Conservation (phyloP, 257 asterid genomes). For the Marsdenia floribunda region DNA sequence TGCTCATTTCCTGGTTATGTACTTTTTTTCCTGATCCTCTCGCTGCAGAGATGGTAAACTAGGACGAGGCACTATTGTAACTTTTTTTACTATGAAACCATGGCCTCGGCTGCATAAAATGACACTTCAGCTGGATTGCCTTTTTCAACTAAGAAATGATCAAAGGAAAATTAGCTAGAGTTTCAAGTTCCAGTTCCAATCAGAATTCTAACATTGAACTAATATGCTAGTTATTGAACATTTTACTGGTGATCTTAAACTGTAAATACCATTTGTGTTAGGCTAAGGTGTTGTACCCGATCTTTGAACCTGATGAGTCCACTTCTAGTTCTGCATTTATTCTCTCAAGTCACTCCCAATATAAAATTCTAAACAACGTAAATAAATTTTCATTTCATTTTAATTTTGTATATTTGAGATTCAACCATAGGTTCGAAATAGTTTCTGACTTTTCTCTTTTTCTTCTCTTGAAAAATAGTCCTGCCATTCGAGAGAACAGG, state of each 20-base stretch:
- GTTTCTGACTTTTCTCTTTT: slow-evolving; percentile 5
- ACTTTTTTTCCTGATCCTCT: neutral
- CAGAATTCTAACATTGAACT: neutral
- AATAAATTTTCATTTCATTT: neutral
- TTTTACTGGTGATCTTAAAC: neutral
- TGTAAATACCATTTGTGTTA: neutral
- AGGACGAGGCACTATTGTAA: neutral
- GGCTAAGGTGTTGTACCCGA: neutral
- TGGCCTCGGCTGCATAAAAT: neutral
- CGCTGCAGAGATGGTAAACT: neutral
- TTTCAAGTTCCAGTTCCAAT: neutral
- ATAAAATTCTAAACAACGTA: neutral
- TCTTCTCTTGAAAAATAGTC: slow-evolving; percentile 46
- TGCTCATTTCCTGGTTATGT: neutral
- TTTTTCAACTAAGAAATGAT: neutral
- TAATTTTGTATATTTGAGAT: neutral
- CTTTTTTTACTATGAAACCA: too few species aligned
- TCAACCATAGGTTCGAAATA: neutral
- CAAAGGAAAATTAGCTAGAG: neutral
- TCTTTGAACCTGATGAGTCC: slow-evolving; percentile 2
- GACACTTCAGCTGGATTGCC: neutral
- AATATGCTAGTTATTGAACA: neutral
- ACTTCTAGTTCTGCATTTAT: neutral
- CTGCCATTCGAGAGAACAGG: slow-evolving; percentile 87
- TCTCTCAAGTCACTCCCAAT: neutral